Evolutionary conservation across 2,329 filamentous ascomycete species (phyloP), one percentile per base, ranked within the genome.

Genomic region (Fusarium drepaniforme): DNA sequence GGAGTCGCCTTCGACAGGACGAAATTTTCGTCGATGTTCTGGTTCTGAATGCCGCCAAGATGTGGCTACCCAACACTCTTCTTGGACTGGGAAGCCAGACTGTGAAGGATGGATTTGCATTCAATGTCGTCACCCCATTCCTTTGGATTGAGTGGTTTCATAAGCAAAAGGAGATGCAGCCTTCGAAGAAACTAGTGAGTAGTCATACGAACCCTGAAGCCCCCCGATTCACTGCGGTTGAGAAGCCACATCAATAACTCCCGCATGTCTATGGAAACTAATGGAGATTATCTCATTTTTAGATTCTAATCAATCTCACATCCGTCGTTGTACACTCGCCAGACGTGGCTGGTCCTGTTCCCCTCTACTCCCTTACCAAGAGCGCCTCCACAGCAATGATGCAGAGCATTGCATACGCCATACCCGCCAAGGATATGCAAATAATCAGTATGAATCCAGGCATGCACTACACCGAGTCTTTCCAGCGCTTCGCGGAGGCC

Each of bases 381-480:
- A 28, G 33, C 35, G 18, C 56, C 6, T 38, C 56, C 16, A 59
- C 56, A 2, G 11, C 37, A 12, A 59, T 44, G 60, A 64, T 35
- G 35, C 82, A 21, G 61, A 81, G 3, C 66, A 79, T 11, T 63
- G 84, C 42, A 81, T 85, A 77, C 57, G 79, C 42, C 71, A 84
- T 25, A 81, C 83, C n/a, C 61, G 76, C 7, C 78, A 82, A 37
- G 74, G 67, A 80, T 21, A 78, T 85, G 79, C 84, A 85, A 66
- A 66, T 85, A 44, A 40, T 85, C 38, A 82, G 72, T 67, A 83
- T 82, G 66, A 80, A 86, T 56, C 84, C 84, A 0, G 84, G 84
- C 8, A 37, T 68, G 28, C 40, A 65, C 18, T 56, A 64, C 38
- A 68, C 60, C 13, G 61, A 68, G 28, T 46, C 62, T 23, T 65